Evolutionary conservation across 2,329 filamentous ascomycete genomes (phyloP).

Genomic region (Colletotrichum shisoi): DNA sequence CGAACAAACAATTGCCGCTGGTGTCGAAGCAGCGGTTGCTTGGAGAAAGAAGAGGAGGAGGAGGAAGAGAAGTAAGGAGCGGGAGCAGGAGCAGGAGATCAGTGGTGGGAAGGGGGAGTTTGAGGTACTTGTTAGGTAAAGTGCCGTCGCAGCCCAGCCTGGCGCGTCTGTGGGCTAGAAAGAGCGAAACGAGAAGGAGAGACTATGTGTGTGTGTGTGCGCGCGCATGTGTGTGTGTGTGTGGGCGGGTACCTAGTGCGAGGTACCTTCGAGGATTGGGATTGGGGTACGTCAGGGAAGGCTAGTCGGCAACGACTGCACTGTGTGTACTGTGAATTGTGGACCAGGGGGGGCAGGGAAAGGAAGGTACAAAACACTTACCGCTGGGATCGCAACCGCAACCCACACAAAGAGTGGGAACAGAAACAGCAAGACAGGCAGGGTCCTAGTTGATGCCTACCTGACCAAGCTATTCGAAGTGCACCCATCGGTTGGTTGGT

Average conservation of each 20-base stretch:
- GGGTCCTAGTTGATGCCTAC: constrained; percentile 6
- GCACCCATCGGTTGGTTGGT: background rate
- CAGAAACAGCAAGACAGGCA: constrained; percentile 11
- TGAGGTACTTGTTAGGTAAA: constrained; percentile 39
- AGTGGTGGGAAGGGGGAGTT: constrained; percentile 35
- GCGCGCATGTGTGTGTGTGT: constrained; percentile 22
- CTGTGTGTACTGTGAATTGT: constrained; percentile 4
- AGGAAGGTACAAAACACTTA: background rate
- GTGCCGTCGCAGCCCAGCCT: constrained; percentile 33
- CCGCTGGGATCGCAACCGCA: background rate
- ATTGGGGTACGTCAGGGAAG: constrained; percentile 14
- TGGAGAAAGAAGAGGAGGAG: constrained; percentile 27
- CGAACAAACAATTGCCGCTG: constrained; percentile 38
- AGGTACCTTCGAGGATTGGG: constrained; percentile 19
- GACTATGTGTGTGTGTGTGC: constrained; percentile 15
- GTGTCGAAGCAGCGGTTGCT: constrained; percentile 36
- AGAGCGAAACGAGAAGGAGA: constrained; percentile 13
- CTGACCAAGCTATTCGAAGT: background rate
- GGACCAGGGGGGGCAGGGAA: constrained; percentile 5
- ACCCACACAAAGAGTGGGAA: constrained; percentile 10
- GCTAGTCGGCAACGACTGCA: background rate
- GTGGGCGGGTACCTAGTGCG: constrained; percentile 34
- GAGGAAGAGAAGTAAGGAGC: constrained; percentile 10
- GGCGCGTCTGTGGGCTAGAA: constrained; percentile 32
- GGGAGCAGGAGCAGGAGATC: constrained; percentile 29